phyloP scores from a whole-genome alignment of 768 basidiomycete species.

The Lactarius pseudohatsudake region DNA sequence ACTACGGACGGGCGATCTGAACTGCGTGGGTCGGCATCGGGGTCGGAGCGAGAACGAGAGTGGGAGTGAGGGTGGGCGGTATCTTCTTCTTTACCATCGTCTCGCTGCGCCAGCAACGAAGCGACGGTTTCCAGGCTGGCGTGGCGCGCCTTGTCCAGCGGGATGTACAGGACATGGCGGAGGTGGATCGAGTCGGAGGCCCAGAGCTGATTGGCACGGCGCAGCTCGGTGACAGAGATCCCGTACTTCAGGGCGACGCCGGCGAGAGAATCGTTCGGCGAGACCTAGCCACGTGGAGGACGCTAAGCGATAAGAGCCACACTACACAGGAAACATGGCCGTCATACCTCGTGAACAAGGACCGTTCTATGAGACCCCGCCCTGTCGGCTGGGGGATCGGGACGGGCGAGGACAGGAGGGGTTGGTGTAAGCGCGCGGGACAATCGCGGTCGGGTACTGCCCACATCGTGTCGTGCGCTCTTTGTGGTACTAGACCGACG shows the following conservation, averaged over 20 bases:
- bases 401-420: conserved; percentile 1
- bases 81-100: conserved; percentile 1
- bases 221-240: conserved; percentile 76
- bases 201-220: conserved; percentile 92
- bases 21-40: neutral
- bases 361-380: conserved; percentile 40
- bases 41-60: neutral
- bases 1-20: conserved; percentile 29
- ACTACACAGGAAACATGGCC: neutral
- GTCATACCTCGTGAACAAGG: conserved; percentile 57
- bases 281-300: conserved; percentile 43
- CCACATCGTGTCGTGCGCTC: conserved; percentile 18
- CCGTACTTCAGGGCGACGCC: conserved; percentile 90
- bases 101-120: conserved; percentile 26
- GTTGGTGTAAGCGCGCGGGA: conserved; percentile 23
- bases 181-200: conserved; percentile 88
- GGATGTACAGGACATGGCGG: conserved; percentile 79
- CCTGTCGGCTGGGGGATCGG: neutral
- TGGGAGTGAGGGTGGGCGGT: neutral
- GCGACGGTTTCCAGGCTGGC: conserved; percentile 38
- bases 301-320: neutral
- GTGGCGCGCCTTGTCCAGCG: conserved; percentile 57
- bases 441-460: conserved; percentile 25
- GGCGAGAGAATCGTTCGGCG: conserved; percentile 74
- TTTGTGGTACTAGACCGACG: conserved; percentile 23